phyloP scores from a whole-genome alignment of 441 rosid genomes.

The Croton laevigatus region DNA sequence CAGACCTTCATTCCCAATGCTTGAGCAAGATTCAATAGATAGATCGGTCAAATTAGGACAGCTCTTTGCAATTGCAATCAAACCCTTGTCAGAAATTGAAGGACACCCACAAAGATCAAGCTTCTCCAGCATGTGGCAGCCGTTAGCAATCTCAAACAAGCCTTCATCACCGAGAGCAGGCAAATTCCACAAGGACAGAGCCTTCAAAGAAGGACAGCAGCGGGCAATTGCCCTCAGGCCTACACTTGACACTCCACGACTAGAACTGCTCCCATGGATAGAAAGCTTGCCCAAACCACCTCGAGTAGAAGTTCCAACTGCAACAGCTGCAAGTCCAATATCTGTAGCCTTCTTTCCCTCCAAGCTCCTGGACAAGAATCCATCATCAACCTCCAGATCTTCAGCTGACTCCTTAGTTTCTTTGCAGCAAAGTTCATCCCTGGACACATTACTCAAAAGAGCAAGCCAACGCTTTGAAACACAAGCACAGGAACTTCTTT shows the following conservation, averaged over 20 bases:
- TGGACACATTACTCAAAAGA: constrained; percentile 60
- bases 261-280: constrained; percentile 51
- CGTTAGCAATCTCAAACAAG: constrained; percentile 59
- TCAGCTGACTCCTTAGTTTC: constrained; percentile 19
- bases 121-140: constrained; percentile 70
- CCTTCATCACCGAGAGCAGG: constrained; percentile 60
- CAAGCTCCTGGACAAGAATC: constrained; percentile 72
- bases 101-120: constrained; percentile 71
- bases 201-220: constrained; percentile 66
- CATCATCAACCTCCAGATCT: constrained; percentile 42
- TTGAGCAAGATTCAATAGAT: constrained; percentile 67
- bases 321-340: constrained; percentile 77
- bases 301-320: constrained; percentile 73
- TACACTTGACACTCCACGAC: constrained; percentile 49
- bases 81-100: constrained; percentile 59
- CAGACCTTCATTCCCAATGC: constrained; percentile 75
- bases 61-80: constrained; percentile 63
- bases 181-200: constrained; percentile 74
- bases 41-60: constrained; percentile 71
- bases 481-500: constrained; percentile 69
- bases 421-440: constrained; percentile 45
- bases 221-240: constrained; percentile 72
- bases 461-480: constrained; percentile 90
- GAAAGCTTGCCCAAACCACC: constrained; percentile 83
- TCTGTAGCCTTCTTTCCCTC: constrained; percentile 94